These are phyloP conservation scores for Coemansia sp. DNA, from an alignment of 192 early-diverging fungal species.

Conservation along the genomic window DNA sequence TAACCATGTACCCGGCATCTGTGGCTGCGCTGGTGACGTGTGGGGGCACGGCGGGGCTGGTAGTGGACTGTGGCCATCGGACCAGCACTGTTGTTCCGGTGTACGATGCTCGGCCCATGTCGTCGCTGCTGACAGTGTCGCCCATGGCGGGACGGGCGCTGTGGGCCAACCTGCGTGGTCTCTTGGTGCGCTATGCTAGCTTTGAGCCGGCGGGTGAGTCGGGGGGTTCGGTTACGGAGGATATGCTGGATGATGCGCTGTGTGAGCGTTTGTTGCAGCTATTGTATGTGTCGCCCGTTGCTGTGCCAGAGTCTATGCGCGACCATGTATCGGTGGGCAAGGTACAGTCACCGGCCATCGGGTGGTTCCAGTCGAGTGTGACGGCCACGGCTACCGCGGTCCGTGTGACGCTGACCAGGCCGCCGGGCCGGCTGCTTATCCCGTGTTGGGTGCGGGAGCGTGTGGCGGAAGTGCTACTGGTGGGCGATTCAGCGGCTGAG, in stretches of 20 bases:
- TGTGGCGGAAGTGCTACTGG: conserved; percentile 71
- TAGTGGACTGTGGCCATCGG: conserved; percentile 80
- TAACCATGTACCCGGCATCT: conserved; percentile 69
- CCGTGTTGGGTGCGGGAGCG: conserved; percentile 86
- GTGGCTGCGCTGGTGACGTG: conserved; percentile 69
- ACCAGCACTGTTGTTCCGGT: conserved; percentile 75
- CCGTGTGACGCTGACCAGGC: conserved; percentile 1
- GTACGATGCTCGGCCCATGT: conserved; percentile 24
- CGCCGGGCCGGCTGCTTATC: conserved; percentile 54
- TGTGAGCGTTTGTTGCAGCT: not conserved
- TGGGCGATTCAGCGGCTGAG: conserved; percentile 62
- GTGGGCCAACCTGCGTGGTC: not conserved
- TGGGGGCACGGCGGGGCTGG: conserved; percentile 71
- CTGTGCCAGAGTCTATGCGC: not conserved
- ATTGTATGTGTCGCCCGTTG: conserved; percentile 6
- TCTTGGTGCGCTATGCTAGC: conserved; percentile 5
- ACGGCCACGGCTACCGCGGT: not conserved
- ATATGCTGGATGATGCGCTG: not conserved
- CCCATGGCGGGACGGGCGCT: conserved; percentile 14
- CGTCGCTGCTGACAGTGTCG: not conserved
- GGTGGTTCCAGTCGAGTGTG: conserved; percentile 16
- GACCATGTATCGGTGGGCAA: not conserved
- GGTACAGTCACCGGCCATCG: not conserved
- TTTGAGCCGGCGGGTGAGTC: conserved; percentile 3
- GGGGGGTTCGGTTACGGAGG: not conserved